A percentile compares a stretch with the other conserved stretches of the same genome.
These are phyloP conservation scores for Cladorrhinum sp. DNA, from an alignment of 2,329 filamentous ascomycete species.

Conservation along the genomic window DNA sequence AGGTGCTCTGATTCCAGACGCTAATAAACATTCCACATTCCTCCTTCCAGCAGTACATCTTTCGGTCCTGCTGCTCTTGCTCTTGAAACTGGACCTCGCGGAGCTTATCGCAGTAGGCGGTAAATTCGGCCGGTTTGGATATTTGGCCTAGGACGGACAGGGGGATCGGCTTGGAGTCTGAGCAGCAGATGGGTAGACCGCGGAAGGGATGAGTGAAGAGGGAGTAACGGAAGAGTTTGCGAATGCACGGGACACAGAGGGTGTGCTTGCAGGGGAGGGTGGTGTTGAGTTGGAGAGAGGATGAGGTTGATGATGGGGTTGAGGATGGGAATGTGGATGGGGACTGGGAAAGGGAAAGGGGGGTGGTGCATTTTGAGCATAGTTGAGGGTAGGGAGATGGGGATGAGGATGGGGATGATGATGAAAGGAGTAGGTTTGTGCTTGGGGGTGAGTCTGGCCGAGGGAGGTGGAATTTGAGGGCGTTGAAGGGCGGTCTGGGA, in stretches of 20 bases:
- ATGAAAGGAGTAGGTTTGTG: not conserved
- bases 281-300: not conserved
- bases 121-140: not conserved
- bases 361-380: not conserved
- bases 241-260: not conserved
- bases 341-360: not conserved
- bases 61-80: not conserved
- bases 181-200: not conserved
- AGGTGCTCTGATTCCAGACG: not conserved
- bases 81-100: not conserved
- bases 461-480: not conserved
- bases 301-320: not conserved
- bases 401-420: not conserved
- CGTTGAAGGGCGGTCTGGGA: not conserved
- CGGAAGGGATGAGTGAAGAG: constrained; percentile 1
- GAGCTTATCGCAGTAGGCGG: constrained; percentile 4
- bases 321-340: no score
- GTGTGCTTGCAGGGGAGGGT: not conserved
- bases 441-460: no score
- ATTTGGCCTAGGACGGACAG: not conserved
- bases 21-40: constrained; percentile 3
- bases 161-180: not conserved
- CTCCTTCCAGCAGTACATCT: not conserved
- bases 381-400: not conserved
- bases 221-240: not conserved